Evolutionary conservation across 2,329 filamentous ascomycete species (phyloP).

Genomic region (Chrysoporthe cubensis): DNA sequence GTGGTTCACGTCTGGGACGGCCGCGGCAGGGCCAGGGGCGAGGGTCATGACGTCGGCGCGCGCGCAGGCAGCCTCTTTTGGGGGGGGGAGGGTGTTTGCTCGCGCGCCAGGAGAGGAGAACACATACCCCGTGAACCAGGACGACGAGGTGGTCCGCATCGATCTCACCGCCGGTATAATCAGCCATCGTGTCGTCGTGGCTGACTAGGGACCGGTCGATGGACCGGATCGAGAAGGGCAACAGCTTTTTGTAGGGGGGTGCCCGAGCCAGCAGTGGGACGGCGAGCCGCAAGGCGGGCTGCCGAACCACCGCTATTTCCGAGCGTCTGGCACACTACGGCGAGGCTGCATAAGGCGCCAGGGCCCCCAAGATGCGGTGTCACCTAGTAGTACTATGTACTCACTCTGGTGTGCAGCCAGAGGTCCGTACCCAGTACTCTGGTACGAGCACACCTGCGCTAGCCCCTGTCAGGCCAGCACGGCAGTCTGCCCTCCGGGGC

Average conservation of each 20-base stretch:
- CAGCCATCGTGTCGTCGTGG: slow-evolving; percentile 40
- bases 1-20: not conserved
- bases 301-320: slow-evolving; percentile 22
- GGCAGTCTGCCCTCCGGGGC: no score
- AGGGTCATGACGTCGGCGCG: slow-evolving; percentile 14
- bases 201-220: slow-evolving; percentile 41
- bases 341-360: not conserved
- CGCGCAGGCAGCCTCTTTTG: slow-evolving; percentile 7
- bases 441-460: no score
- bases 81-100: no score
- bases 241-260: slow-evolving; percentile 29
- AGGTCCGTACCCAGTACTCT: no score
- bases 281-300: slow-evolving; percentile 16
- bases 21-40: not conserved
- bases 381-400: no score
- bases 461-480: no score
- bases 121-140: slow-evolving; percentile 73
- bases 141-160: slow-evolving; percentile 75
- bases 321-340: not conserved
- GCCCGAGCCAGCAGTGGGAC: slow-evolving; percentile 1
- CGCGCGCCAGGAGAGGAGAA: not conserved
- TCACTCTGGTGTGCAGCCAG: no score
- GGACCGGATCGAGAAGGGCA: slow-evolving; percentile 38
- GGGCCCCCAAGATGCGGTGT: no score
- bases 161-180: slow-evolving; percentile 54